Base-by-base conservation (phyloP, 2,329 filamentous ascomycete genomes). In the Fusarium equiseti region DNA sequence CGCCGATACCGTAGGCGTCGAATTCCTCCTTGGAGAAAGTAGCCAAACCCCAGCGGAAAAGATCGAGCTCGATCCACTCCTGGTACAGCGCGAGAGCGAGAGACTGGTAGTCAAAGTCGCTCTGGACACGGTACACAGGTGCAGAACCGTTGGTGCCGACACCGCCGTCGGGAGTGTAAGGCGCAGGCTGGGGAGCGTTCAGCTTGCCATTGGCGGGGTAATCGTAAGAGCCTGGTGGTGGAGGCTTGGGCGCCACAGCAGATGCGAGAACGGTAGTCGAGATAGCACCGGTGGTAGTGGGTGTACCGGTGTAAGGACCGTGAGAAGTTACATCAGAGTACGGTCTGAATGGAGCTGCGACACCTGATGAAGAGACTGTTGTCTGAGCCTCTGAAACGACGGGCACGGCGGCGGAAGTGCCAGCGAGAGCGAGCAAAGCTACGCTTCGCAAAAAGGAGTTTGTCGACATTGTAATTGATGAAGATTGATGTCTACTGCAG, bases 51-150 rank as follows among this genome's bases (percentile, higher is more conserved):
- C 91, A 89, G 79, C 92, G 90, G 86, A 96, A 96, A 16, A 94
- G 85, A 77, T 96, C 93, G 2, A 96, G 85, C 81, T 96, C 92
- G 57, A 95, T 94, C 87, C 89, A 96, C 80, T 96, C 93, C 74
- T 94, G 91, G 77, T 95, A 95, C 0, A 95, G 83, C 15, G 87
- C 92, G 15, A 96, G 83, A 1, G 89, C 87, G 31, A 96, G 85
- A 0, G 92, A 94, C 77, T 95, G 86, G 77, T 91, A 96, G 79
- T 96, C 93, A 76, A 94, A 96, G 76, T 97, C 93, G 69, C 90
- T 93, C 74, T 93, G 86, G 1, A 92, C 90, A 66, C 91, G 89
- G 79, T 95, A 95, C 2, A 94, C 88, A 3, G 92, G 92, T 45
- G 86, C 85, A 10, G 89, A 88, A n/a, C 92, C 92, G 65, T 95